phyloP scores from a whole-genome alignment of 2,329 filamentous ascomycete genomes.

The Scleromitrula shiraiana region DNA sequence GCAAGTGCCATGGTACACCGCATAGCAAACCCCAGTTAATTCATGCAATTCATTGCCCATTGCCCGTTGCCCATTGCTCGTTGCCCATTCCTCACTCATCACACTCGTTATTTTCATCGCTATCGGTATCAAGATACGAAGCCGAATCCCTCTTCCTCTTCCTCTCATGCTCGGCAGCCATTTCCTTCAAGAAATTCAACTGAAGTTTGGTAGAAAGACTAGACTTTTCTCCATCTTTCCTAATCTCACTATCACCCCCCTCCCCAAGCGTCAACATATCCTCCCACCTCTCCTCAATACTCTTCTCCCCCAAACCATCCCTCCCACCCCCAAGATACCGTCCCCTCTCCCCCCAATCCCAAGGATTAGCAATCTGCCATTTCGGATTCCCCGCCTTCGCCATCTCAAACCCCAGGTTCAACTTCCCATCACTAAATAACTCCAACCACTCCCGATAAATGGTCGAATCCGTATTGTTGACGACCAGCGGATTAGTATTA shows the following conservation, averaged over 20 bases:
- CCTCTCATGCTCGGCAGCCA: not conserved
- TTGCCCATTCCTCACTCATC: not conserved
- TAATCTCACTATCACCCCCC: not conserved
- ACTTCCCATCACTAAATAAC: not conserved
- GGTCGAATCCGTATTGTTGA: not conserved
- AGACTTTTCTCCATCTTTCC: not conserved
- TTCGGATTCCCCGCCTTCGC: not conserved
- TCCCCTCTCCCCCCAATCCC: conserved; percentile 7
- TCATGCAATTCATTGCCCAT: too few species aligned
- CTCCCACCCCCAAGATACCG: conserved; percentile 8
- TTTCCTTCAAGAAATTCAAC: not conserved
- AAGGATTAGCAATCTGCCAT: conserved; percentile 5
- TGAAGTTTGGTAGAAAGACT: not conserved
- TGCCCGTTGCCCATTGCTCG: not conserved
- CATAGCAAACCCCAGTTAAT: too few species aligned
- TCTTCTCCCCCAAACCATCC: conserved; percentile 2
- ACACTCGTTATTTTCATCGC: not conserved
- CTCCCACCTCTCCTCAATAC: conserved; percentile 5
- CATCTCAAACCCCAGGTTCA: conserved; percentile 6
- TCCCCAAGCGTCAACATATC: not conserved
- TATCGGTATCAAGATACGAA: not conserved
- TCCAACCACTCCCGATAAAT: conserved; percentile 1
- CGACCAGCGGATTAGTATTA: not conserved
- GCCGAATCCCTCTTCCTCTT: not conserved
- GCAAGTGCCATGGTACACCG: too few species aligned